Evolutionary conservation across 176 grass and related monocot genomes (phyloP).

Genomic region (Oryza longistaminata): DNA sequence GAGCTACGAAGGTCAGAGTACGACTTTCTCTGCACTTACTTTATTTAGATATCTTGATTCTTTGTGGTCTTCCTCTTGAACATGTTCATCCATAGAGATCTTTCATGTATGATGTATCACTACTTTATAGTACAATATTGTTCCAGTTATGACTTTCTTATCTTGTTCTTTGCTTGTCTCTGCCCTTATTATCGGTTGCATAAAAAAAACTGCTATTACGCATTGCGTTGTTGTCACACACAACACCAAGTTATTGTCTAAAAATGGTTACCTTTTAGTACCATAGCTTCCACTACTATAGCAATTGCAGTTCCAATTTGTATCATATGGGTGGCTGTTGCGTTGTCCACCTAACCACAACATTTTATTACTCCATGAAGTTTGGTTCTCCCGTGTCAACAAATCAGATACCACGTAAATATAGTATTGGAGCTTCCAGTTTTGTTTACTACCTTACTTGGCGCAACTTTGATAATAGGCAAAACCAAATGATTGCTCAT

Average conservation of each 20-base stretch:
- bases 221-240: not conserved
- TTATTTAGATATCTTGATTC: not conserved
- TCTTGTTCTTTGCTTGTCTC: not conserved
- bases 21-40: not conserved
- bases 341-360: not conserved
- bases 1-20: slow-evolving; percentile 59
- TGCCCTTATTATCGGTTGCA: not conserved
- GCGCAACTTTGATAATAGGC: not conserved
- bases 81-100: slow-evolving; percentile 4
- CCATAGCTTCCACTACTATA: slow-evolving; percentile 1
- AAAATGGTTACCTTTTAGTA: not conserved
- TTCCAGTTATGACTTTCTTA: slow-evolving; percentile 17
- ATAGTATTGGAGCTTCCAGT: not conserved
- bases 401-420: not conserved
- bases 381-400: slow-evolving; percentile 2
- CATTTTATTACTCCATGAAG: not conserved
- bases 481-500: not conserved
- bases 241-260: not conserved
- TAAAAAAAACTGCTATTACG: not conserved
- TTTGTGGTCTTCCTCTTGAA: slow-evolving; percentile 13
- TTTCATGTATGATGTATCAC: slow-evolving; percentile 21
- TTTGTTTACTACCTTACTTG: slow-evolving; percentile 10
- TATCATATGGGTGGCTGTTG: not conserved
- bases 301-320: not conserved
- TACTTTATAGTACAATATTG: not conserved